A percentile compares a stretch with the other conserved stretches of the same genome.
phyloP scores from a whole-genome alignment of 768 basidiomycete species.

The Auriscalpium vulgare region DNA sequence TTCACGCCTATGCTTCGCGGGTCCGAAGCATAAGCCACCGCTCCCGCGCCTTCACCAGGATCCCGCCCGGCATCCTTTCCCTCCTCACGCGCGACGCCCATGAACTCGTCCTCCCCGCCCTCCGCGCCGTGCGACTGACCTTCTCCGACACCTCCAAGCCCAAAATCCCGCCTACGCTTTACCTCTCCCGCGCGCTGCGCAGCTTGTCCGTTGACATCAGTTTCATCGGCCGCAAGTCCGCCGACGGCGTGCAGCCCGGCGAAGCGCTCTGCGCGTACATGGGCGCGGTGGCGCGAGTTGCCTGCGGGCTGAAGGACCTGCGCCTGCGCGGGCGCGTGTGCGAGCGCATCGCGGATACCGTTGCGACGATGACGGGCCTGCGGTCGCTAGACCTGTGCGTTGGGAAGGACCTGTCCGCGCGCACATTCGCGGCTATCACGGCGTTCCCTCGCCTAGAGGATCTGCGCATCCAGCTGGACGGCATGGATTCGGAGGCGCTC shows the following conservation, averaged over 20 bases:
- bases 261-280: slow-evolving; percentile 10
- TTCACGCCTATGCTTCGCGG: slow-evolving; percentile 13
- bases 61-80: neutral
- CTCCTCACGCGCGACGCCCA: neutral
- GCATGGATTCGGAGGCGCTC: slow-evolving; percentile 4
- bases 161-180: slow-evolving; percentile 7
- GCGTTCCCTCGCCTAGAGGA: slow-evolving; percentile 12
- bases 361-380: slow-evolving; percentile 9
- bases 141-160: slow-evolving; percentile 5
- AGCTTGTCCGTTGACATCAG: slow-evolving; percentile 9
- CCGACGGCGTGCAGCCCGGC: neutral
- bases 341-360: slow-evolving; percentile 5
- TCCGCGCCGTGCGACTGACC: slow-evolving; percentile 5
- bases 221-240: slow-evolving; percentile 4
- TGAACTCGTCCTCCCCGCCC: slow-evolving; percentile 6
- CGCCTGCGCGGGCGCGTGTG: slow-evolving; percentile 13
- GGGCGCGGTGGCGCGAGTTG: slow-evolving; percentile 8
- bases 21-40: slow-evolving; percentile 11
- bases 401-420: slow-evolving; percentile 11
- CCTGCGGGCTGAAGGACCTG: slow-evolving; percentile 6
- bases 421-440: slow-evolving; percentile 10
- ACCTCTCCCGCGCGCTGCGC: slow-evolving; percentile 8
- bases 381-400: slow-evolving; percentile 12
- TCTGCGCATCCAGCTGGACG: slow-evolving; percentile 13
- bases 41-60: neutral